Base-by-base conservation (phyloP, 495 filamentous ascomycete genomes). In the Aspergillus funiculosus region DNA sequence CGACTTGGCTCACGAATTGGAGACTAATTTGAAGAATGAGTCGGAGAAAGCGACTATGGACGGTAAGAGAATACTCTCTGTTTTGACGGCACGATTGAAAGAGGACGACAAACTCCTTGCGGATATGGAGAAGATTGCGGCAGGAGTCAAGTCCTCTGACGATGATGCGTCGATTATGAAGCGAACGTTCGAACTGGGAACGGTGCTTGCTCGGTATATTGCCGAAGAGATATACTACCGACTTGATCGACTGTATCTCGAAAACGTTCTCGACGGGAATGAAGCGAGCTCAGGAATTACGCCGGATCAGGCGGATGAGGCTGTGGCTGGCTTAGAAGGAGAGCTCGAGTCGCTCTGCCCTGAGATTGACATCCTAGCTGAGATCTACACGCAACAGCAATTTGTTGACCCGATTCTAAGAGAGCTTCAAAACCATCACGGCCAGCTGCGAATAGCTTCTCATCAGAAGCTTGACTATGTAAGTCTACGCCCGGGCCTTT, bases 291-390 rank as follows among this genome's bases (percentile, higher is more conserved):
- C 26, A 4, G 20, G 34, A 6, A 24, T 9, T 0, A 7, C 22
- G 29, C 28, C 30, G 1, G 28, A 32, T 18, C 14, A 20, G 11
- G 53, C 57, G 17, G 19, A 19, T 10, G 56, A 61, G 4, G 43
- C 48, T 8, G 37, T 72, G n/a, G 35, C 59, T 14, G 62, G 66
- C 0, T 44, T 82, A 17, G 69, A 80, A 53, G 71, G 75, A 29
- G 80, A 84, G 43, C 55, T 83, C 4, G 79, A 80, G 26, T 78
- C 80, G 10, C 57, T 84, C 3, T 81, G 80, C 46, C 71, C 77
- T 0, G 80, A 84, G 47, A 78, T 84, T 48, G 69, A 78, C 9
- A 71, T 79, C 2, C 66, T 84, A 24, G 75, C 79, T 2, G 76
- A 82, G 47, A 78, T 84, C 70, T 75, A 76, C 18, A 69, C 71